phyloP scores from a whole-genome alignment of 768 basidiomycete genomes.

The Amanita phalloides region DNA sequence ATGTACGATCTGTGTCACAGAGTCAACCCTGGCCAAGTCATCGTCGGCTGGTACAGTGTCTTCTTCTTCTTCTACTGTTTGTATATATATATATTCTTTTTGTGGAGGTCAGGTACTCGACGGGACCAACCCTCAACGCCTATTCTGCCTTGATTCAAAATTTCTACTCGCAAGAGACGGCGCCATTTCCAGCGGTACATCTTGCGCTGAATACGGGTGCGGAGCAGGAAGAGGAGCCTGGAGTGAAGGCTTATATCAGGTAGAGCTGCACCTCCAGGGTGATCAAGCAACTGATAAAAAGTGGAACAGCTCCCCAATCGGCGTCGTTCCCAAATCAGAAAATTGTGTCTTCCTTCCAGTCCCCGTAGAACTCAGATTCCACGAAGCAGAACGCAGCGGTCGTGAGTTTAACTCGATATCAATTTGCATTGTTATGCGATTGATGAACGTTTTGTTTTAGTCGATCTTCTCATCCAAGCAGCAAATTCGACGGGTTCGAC shows the following conservation, averaged over 20 bases:
- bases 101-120: conserved; percentile 64
- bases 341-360: conserved; percentile 93
- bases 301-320: conserved; percentile 66
- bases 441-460: conserved; percentile 25
- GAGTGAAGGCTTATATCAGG: conserved; percentile 86
- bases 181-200: conserved; percentile 83
- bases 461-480: conserved; percentile 61
- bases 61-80: conserved; percentile 1
- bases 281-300: conserved; percentile 6
- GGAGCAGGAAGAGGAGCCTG: conserved; percentile 48
- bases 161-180: conserved; percentile 90
- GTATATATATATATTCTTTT: conserved; percentile 1
- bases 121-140: conserved; percentile 82
- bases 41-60: conserved; percentile 85
- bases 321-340: conserved; percentile 82
- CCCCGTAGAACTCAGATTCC: conserved; percentile 76
- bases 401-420: conserved; percentile 38
- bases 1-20: conserved; percentile 89
- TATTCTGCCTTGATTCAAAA: conserved; percentile 97
- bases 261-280: conserved; percentile 18
- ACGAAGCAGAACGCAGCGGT: conserved; percentile 76
- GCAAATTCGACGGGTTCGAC: conserved; percentile 33
- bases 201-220: conserved; percentile 83
- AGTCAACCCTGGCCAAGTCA: conserved; percentile 76
- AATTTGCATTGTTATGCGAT: not conserved